phyloP scores from a whole-genome alignment of 2,329 filamentous ascomycete species.

The Fusarium paranaense region DNA sequence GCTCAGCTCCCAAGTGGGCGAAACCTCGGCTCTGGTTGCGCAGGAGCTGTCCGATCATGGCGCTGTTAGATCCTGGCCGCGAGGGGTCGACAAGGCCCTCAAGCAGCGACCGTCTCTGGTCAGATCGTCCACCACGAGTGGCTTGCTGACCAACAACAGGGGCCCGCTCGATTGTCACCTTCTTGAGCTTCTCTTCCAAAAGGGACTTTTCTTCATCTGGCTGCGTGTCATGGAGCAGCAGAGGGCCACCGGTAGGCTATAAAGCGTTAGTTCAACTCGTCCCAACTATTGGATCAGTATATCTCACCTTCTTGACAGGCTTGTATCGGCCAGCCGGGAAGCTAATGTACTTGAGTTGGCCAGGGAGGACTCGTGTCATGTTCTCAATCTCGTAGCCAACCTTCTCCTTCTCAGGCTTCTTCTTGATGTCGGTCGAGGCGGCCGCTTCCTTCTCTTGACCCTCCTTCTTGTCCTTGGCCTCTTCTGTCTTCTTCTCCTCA shows the following conservation, averaged over 20 bases:
- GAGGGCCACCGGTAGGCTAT: conserved; percentile 91
- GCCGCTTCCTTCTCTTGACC: conserved; percentile 69
- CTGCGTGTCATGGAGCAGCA: conserved; percentile 88
- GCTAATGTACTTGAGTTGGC: conserved; percentile 94
- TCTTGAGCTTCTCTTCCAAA: conserved; percentile 94
- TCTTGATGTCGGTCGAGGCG: conserved; percentile 73
- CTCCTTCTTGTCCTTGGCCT: conserved; percentile 72
- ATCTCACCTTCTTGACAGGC: conserved; percentile 84
- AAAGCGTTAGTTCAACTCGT: conserved; percentile 37
- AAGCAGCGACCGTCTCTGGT: conserved; percentile 49
- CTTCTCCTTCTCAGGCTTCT: conserved; percentile 96
- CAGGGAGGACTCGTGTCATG: conserved; percentile 93
- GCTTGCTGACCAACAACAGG: conserved; percentile 62
- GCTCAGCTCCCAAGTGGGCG: conserved; percentile 41
- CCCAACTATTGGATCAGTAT: not conserved
- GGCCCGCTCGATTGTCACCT: conserved; percentile 73
- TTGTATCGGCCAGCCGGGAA: conserved; percentile 92
- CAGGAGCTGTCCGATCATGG: conserved; percentile 58
- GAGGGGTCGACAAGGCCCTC: conserved; percentile 50
- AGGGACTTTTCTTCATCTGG: conserved; percentile 82
- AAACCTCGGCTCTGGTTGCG: conserved; percentile 53
- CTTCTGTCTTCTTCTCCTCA: conserved; percentile 67
- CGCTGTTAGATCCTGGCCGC: conserved; percentile 47
- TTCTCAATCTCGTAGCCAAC: conserved; percentile 96
- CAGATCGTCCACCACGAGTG: conserved; percentile 49